A percentile compares a stretch with the other conserved stretches of the same genome.
Conservation (phyloP, 352 stramenopile genomes). For the Phytophthora aleatoria region DNA sequence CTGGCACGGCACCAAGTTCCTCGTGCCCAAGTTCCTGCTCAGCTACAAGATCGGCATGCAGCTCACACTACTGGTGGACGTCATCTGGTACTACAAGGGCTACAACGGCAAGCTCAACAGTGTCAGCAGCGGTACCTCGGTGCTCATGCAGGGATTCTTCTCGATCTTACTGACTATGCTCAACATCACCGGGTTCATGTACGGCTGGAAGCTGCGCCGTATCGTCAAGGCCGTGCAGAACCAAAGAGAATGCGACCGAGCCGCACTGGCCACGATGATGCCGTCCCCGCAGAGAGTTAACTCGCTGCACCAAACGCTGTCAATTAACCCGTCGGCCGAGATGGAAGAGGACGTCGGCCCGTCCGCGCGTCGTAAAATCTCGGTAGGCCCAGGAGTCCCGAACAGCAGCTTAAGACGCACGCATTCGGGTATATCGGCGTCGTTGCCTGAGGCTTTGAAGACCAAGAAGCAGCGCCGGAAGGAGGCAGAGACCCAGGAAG, state of each 20-base stretch:
- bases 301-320: slow-evolving; percentile 65
- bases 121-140: slow-evolving; percentile 76
- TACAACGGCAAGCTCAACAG: slow-evolving; percentile 88
- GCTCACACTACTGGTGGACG: slow-evolving; percentile 79
- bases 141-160: slow-evolving; percentile 89
- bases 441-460: slow-evolving; percentile 30
- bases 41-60: slow-evolving; percentile 92
- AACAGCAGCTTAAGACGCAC: slow-evolving; percentile 27
- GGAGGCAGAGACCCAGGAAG: slow-evolving; percentile 30
- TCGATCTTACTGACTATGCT: slow-evolving; percentile 80
- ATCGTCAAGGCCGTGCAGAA: slow-evolving; percentile 87
- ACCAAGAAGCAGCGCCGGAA: slow-evolving; percentile 34
- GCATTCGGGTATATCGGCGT: slow-evolving; percentile 27
- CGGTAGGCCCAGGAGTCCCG: slow-evolving; percentile 37
- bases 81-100: slow-evolving; percentile 87
- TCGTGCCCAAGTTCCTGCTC: slow-evolving; percentile 84
- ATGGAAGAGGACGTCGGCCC: slow-evolving; percentile 46
- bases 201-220: slow-evolving; percentile 87
- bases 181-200: slow-evolving; percentile 80
- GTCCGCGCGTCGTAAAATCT: slow-evolving; percentile 47
- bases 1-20: slow-evolving; percentile 90
- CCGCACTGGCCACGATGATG: slow-evolving; percentile 80
- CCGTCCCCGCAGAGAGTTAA: slow-evolving; percentile 48
- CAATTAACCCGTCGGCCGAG: slow-evolving; percentile 56
- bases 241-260: slow-evolving; percentile 80